Evolutionary conservation across 164 flowering plant species (phyloP).

Genomic region (Vitis riparia): DNA sequence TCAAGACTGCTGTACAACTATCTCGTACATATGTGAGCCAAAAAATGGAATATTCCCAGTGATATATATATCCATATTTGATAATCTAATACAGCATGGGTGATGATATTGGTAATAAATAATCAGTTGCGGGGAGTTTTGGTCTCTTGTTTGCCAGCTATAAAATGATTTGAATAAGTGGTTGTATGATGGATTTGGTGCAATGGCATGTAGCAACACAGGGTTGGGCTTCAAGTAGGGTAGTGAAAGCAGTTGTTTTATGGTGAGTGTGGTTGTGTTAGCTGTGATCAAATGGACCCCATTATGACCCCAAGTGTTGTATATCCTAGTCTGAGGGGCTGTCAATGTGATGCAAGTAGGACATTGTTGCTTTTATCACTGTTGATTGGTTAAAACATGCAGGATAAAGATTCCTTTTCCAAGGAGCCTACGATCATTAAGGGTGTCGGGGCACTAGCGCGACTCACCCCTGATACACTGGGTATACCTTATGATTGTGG

Average conservation of each 20-base stretch:
- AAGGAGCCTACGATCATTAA: not conserved
- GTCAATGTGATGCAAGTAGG: slow-evolving; percentile 5
- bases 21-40: not conserved
- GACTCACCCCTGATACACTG: not conserved
- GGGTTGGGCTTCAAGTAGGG: too few relatives aligned
- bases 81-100: too few relatives aligned
- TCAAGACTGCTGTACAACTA: not conserved
- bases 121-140: slow-evolving; percentile 1
- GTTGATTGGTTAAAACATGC: slow-evolving; percentile 14
- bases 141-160: not conserved
- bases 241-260: not conserved
- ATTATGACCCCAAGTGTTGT: slow-evolving; percentile 2
- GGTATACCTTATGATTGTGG: slow-evolving; percentile 10
- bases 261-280: not conserved
- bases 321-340: not conserved
- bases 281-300: not conserved
- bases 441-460: not conserved
- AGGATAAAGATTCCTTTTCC: slow-evolving; percentile 2
- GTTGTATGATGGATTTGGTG: not conserved
- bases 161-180: not conserved
- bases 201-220: too few relatives aligned
- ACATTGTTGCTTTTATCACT: slow-evolving; percentile 9
- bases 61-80: not conserved
- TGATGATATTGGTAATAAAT: too few relatives aligned
- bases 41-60: not conserved